phyloP scores from a whole-genome alignment of 805 yeast genomes.

The Tetrapisispora arboricola region DNA sequence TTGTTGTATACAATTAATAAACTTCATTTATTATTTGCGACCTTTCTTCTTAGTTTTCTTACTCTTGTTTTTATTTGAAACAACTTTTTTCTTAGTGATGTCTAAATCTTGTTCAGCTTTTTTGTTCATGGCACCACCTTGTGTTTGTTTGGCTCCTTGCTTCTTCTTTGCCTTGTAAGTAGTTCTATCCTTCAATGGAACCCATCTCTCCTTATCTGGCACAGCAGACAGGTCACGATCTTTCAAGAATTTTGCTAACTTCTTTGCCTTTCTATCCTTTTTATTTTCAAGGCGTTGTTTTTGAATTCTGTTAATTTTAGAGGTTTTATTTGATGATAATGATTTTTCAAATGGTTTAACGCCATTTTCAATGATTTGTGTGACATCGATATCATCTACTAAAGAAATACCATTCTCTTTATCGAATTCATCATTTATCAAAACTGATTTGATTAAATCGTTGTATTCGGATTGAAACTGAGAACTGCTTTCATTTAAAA shows the following conservation, averaged over 20 bases:
- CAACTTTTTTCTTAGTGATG: slow-evolving; percentile 16
- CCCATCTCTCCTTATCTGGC: slow-evolving; percentile 77
- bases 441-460: slow-evolving; percentile 5
- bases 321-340: not conserved
- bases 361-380: slow-evolving; percentile 14
- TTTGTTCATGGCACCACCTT: slow-evolving; percentile 49
- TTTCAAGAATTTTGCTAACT: slow-evolving; percentile 15
- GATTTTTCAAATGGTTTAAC: slow-evolving; percentile 7
- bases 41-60: slow-evolving; percentile 19
- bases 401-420: slow-evolving; percentile 10
- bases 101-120: slow-evolving; percentile 26
- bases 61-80: slow-evolving; percentile 6
- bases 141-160: slow-evolving; percentile 40
- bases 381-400: slow-evolving; percentile 17
- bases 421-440: slow-evolving; percentile 6
- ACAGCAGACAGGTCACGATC: slow-evolving; percentile 26
- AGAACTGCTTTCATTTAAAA: slow-evolving; percentile 2
- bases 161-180: slow-evolving; percentile 69
- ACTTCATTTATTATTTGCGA: slow-evolving; percentile 10
- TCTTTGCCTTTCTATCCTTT: slow-evolving; percentile 14
- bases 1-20: no score
- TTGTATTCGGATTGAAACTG: slow-evolving; percentile 5
- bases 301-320: slow-evolving; percentile 8
- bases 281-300: slow-evolving; percentile 26
- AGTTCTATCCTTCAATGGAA: slow-evolving; percentile 78